A percentile compares a stretch with the other conserved stretches of the same genome.
phyloP scores from a whole-genome alignment of 148 eudicot species.

The Spergularia bocconei region DNA sequence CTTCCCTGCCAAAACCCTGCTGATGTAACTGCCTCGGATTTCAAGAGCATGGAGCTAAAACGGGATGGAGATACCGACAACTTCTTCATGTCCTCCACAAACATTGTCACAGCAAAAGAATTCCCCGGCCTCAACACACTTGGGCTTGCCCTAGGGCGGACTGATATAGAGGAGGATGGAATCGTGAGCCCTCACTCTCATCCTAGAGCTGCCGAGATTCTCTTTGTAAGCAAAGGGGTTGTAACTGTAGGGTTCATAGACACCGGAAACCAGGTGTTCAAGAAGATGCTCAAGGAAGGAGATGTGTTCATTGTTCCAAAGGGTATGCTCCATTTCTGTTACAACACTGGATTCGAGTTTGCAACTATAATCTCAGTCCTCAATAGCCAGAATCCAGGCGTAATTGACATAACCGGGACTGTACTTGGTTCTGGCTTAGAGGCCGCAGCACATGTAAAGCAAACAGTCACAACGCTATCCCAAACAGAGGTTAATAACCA shows the following conservation, averaged over 20 bases:
- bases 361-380: slow-evolving; percentile 56
- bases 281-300: slow-evolving; percentile 53
- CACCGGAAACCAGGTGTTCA: slow-evolving; percentile 50
- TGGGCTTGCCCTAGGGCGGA: slow-evolving; percentile 67
- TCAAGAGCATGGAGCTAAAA: slow-evolving; percentile 51
- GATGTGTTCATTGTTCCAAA: slow-evolving; percentile 83
- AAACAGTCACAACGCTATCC: slow-evolving; percentile 14
- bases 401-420: slow-evolving; percentile 47
- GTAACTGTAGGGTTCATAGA: slow-evolving; percentile 71
- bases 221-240: slow-evolving; percentile 57
- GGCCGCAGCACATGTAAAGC: slow-evolving; percentile 34
- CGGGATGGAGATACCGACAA: slow-evolving; percentile 48
- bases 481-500: slow-evolving; percentile 12
- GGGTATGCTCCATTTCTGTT: slow-evolving; percentile 72
- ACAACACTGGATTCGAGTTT: slow-evolving; percentile 57
- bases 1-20: slow-evolving; percentile 72
- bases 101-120: slow-evolving; percentile 45
- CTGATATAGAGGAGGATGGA: slow-evolving; percentile 70
- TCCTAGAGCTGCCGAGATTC: slow-evolving; percentile 79
- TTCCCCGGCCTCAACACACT: slow-evolving; percentile 88
- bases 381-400: slow-evolving; percentile 87
- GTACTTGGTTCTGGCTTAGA: slow-evolving; percentile 40
- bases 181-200: slow-evolving; percentile 73
- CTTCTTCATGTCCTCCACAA: slow-evolving; percentile 47
- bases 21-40: slow-evolving; percentile 56